These are phyloP conservation scores for Cenchrus fungigraminus DNA, from an alignment of 176 grass and related monocot genomes.

Conservation along the genomic window DNA sequence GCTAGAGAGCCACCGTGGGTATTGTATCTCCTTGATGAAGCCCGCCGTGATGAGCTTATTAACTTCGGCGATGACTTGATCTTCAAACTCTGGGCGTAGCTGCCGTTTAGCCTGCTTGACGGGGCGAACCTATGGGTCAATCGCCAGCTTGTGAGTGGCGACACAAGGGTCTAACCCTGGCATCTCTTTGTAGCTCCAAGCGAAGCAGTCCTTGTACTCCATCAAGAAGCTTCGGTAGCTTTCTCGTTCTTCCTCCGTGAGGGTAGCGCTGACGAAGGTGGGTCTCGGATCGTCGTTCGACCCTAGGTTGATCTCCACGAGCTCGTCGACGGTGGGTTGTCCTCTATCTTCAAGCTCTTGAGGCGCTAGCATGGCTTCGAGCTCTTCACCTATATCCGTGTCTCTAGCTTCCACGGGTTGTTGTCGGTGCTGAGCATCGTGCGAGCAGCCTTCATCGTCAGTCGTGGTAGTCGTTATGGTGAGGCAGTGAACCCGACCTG, in stretches of 20 bases:
- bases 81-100: background rate
- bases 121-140: background rate
- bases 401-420: fast-evolving
- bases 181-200: background rate
- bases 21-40: background rate
- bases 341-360: background rate
- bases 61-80: background rate
- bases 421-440: background rate
- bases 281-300: background rate
- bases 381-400: background rate
- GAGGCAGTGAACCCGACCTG: too few relatives aligned
- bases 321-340: background rate
- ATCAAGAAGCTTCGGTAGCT: background rate
- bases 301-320: background rate
- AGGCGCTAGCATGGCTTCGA: background rate
- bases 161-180: background rate
- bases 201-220: background rate
- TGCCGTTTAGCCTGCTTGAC: background rate
- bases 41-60: background rate
- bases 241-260: background rate
- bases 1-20: background rate
- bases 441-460: too few relatives aligned
- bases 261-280: background rate
- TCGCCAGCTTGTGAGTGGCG: background rate
- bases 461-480: too few relatives aligned